These are phyloP conservation scores for Gypsophila paniculata DNA, from an alignment of 179 eudicot species.

Conservation along the genomic window DNA sequence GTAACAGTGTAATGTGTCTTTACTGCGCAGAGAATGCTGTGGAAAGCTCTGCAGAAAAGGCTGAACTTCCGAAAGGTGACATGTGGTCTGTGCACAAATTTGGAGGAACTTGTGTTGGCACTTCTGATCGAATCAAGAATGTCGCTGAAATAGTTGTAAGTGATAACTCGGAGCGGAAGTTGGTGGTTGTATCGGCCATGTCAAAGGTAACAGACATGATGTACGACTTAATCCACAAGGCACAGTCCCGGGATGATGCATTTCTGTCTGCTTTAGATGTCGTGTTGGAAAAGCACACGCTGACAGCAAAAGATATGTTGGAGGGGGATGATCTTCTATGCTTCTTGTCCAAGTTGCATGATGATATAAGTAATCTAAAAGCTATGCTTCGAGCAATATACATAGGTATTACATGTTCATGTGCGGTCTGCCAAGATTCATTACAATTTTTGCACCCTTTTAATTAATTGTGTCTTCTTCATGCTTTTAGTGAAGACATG, in stretches of 20 bases:
- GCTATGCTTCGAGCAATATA: conserved; percentile 96
- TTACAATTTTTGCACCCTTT: background rate
- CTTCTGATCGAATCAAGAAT: conserved; percentile 67
- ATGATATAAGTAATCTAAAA: conserved; percentile 85
- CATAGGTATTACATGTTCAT: conserved; percentile 47
- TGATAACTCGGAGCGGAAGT: conserved; percentile 68
- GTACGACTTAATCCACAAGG: conserved; percentile 73
- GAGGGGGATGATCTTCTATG: conserved; percentile 68
- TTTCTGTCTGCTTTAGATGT: conserved; percentile 70
- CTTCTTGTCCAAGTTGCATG: conserved; percentile 62
- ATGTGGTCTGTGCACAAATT: conserved; percentile 96
- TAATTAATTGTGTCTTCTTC: background rate
- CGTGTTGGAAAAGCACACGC: conserved; percentile 78
- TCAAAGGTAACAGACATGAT: conserved; percentile 99
- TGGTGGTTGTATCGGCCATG: conserved; percentile 99
- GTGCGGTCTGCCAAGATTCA: background rate
- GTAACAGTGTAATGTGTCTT: too few relatives aligned
- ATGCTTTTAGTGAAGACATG: background rate
- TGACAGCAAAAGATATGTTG: conserved; percentile 69
- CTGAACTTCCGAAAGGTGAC: conserved; percentile 64
- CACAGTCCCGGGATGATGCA: conserved; percentile 75
- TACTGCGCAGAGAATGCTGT: conserved; percentile 24
- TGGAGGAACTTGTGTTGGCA: conserved; percentile 99
- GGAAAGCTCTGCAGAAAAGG: conserved; percentile 26
- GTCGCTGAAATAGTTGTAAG: conserved; percentile 73